phyloP scores from a whole-genome alignment of 495 filamentous ascomycete species.

The Penicillium robsamsonii region DNA sequence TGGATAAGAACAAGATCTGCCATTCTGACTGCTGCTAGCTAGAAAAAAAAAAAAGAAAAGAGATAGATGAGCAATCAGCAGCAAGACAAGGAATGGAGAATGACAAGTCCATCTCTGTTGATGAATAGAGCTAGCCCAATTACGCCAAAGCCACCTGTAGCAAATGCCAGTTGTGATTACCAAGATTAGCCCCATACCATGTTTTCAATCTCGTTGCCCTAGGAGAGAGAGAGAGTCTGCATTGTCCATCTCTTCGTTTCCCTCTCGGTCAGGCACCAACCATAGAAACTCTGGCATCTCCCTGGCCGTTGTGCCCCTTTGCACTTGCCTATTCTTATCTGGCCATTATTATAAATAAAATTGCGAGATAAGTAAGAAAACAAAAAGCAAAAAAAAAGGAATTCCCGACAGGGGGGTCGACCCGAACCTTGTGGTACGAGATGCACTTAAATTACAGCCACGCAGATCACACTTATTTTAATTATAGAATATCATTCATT shows the following conservation, averaged over 20 bases:
- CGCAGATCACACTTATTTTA: too few relatives aligned
- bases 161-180: background rate
- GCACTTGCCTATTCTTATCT: too few relatives aligned
- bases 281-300: background rate
- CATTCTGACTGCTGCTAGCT: too few relatives aligned
- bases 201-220: conserved; percentile 1
- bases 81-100: background rate
- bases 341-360: too few relatives aligned
- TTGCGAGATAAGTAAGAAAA: too few relatives aligned
- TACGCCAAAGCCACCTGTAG: background rate
- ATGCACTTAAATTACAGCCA: too few relatives aligned
- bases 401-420: too few relatives aligned
- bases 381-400: too few relatives aligned
- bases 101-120: background rate
- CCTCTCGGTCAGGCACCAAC: conserved; percentile 24
- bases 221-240: background rate
- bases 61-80: background rate
- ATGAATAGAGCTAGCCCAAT: background rate
- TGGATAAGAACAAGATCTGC: too few relatives aligned
- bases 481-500: too few relatives aligned
- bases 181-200: background rate
- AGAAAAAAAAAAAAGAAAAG: background rate
- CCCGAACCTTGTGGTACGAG: too few relatives aligned
- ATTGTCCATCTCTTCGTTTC: conserved; percentile 21
- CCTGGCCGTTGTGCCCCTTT: too few relatives aligned